Evolutionary conservation across 345 rosid species (phyloP).

Genomic region (Camelina laxa): DNA sequence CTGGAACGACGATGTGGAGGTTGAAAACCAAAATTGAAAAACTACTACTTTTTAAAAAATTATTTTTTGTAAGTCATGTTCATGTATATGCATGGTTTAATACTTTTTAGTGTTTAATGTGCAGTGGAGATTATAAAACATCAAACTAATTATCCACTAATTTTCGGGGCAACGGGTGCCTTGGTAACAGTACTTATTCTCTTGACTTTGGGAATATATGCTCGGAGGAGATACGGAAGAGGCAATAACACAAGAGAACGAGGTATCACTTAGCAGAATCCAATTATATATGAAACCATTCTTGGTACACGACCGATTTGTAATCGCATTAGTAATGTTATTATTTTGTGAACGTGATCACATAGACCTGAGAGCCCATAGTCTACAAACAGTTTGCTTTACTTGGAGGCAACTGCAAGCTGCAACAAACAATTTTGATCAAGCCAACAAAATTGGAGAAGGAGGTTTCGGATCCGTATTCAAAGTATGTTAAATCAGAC

Average conservation of each 20-base stretch:
- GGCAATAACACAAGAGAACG: conserved; percentile 11
- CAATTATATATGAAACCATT: neutral
- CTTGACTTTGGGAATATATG: conserved; percentile 42
- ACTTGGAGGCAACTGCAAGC: conserved; percentile 31
- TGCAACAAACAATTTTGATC: conserved; percentile 18
- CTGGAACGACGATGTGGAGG: conserved; percentile 19
- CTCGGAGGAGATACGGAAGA: conserved; percentile 33
- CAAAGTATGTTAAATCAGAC: conserved; percentile 21
- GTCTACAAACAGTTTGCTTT: conserved; percentile 13
- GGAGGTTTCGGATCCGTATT: conserved; percentile 40
- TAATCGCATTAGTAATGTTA: neutral
- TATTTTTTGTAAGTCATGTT: neutral
- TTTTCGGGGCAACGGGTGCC: conserved; percentile 11
- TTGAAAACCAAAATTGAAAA: too few species aligned
- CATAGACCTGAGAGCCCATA: conserved; percentile 8
- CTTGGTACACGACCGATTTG: neutral
- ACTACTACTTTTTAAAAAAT: too few species aligned
- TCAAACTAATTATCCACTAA: conserved; percentile 1
- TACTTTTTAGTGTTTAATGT: neutral
- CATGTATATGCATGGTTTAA: too few species aligned
- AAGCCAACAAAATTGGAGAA: conserved; percentile 35
- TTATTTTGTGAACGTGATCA: neutral
- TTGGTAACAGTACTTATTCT: conserved; percentile 6
- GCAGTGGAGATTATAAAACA: conserved; percentile 24
- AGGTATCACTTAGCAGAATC: neutral